Conservation (phyloP, 2,329 filamentous ascomycete genomes). For the Chalaropsis ovoidea region DNA sequence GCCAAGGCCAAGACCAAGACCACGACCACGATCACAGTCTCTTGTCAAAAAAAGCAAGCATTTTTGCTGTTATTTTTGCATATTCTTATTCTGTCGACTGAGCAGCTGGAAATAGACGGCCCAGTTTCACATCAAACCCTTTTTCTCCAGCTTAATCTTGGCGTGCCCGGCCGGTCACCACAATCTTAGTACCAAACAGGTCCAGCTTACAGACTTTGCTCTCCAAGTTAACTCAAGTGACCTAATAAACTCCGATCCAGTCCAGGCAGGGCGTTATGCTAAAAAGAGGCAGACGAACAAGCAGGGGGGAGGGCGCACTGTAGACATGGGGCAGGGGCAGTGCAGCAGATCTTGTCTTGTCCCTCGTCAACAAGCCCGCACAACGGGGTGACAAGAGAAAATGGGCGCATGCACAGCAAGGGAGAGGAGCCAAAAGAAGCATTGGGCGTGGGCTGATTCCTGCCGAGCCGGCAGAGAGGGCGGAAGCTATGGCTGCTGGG, state of each 20-base stretch:
- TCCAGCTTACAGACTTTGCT: not conserved
- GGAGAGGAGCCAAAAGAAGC: not conserved
- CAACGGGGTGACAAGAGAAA: not conserved
- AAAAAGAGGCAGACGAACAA: not conserved
- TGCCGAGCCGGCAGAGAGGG: constrained; percentile 1
- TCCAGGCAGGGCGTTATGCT: not conserved
- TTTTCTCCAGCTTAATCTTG: not conserved
- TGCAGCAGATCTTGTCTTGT: constrained; percentile 3
- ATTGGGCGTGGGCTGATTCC: constrained; percentile 9
- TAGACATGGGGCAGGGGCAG: not conserved
- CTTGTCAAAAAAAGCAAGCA: not conserved
- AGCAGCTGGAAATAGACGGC: not conserved
- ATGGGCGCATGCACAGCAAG: not conserved
- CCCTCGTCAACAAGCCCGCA: not conserved
- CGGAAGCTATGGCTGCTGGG: constrained; percentile 4
- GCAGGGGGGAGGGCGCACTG: not conserved
- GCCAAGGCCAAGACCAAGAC: too few relatives aligned
- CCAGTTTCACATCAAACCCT: not conserved
- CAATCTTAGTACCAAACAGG: not conserved
- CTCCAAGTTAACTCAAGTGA: not conserved
- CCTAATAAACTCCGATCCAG: not conserved
- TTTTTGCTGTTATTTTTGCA: not conserved
- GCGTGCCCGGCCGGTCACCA: not conserved
- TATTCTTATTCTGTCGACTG: not conserved
- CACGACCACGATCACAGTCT: too few relatives aligned